These are phyloP conservation scores for Leccinum rimulosum DNA, from an alignment of 768 basidiomycete genomes.

Conservation along the genomic window DNA sequence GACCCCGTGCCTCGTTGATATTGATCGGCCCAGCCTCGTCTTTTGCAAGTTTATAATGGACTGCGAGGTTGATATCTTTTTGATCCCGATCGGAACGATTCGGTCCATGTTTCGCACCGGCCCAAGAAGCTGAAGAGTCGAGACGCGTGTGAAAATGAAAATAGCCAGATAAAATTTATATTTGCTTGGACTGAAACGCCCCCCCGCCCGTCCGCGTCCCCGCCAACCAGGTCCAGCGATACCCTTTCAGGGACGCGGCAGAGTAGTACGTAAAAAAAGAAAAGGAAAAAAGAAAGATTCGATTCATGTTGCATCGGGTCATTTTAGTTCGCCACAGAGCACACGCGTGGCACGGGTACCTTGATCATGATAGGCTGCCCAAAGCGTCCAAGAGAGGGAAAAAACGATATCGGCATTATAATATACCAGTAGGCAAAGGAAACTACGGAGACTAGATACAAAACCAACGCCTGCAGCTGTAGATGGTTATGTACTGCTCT, in stretches of 20 bases:
- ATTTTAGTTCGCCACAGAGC: background rate
- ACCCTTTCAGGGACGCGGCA: background rate
- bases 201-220: background rate
- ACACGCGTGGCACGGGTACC: conserved; percentile 6
- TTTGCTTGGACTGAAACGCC: background rate
- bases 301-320: background rate
- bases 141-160: background rate
- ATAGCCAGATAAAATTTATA: background rate
- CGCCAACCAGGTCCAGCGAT: background rate
- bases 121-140: background rate
- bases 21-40: background rate
- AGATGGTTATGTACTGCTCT: conserved; percentile 11
- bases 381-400: background rate
- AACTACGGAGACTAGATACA: conserved; percentile 18
- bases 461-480: conserved; percentile 10
- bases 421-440: conserved; percentile 20
- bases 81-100: background rate
- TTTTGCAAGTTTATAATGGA: background rate
- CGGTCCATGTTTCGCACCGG: background rate
- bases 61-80: background rate
- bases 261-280: background rate
- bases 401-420: conserved; percentile 17
- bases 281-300: background rate
- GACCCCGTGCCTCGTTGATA: background rate
- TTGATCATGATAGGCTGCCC: background rate